Evolutionary conservation across 495 filamentous ascomycete genomes (phyloP), one percentile per base, ranked within the genome.

Genomic region (Penicillium ochrochloron): DNA sequence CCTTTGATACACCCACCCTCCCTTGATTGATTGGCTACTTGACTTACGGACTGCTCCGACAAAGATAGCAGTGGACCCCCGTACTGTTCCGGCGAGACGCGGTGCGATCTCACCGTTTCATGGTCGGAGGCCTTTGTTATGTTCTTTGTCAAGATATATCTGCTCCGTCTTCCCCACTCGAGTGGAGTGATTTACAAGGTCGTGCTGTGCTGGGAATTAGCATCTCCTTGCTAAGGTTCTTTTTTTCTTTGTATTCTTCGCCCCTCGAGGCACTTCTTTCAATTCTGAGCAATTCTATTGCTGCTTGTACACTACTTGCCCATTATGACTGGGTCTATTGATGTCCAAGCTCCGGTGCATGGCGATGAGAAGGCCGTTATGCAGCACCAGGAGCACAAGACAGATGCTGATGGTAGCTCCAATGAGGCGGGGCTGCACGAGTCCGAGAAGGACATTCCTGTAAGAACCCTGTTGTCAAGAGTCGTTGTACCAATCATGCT

Each of bases 351-450:
- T 46, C 70, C 61, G 21, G 60, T 64, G 21, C 65, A 62, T 10
- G 35, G 53, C 27, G 70, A 78, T 11, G 75, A 77, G 58, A 77
- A 80, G 64, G 55, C 57, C 17, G 44, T 34, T 2, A 54, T 61
- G 35, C 64, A 66, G 46, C 62, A 64, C 9, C 58, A 62, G 10
- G 62, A 68, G 37, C 76, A 75, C 60, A 67, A 68, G 23, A 72
- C 74, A 41, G 67, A 70, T 19, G 60, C 62, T 12, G 52, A 60
- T 60, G 44, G 39, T 5, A 27, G 60, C 5, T 64, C 67, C 12
- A 64, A 73, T 44, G 72, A 70, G 37, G 63, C 64, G 12, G 69
- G 60, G 10, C 62, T 70, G 31, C 59, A 66, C 41, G 70, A 73
- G 59, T 62, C 67, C 29, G 68, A 68, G 42, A 64, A 61, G 39